Evolutionary conservation across 192 early-diverging fungal genomes (phyloP).

Genomic region (Mortierella hygrophila): DNA sequence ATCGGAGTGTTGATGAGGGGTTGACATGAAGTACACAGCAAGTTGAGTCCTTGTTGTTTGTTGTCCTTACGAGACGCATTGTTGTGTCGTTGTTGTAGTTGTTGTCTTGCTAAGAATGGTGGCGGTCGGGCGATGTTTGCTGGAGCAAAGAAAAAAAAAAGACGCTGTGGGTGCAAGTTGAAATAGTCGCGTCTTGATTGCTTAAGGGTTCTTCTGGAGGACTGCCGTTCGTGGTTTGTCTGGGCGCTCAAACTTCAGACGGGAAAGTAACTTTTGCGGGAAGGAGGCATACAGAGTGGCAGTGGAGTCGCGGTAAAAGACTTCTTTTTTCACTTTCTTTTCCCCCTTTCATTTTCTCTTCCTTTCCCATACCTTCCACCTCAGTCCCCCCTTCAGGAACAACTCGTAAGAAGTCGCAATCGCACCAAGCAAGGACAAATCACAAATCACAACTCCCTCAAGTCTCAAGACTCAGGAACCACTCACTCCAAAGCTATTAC

Average conservation of each 20-base stretch:
- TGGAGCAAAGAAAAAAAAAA: not conserved
- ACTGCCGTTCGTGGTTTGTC: not conserved
- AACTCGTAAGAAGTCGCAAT: not conserved
- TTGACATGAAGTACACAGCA: not conserved
- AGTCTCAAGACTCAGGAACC: not conserved
- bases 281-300: no score
- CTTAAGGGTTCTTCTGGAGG: not conserved
- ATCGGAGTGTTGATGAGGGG: not conserved
- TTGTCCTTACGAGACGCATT: slow-evolving; percentile 14
- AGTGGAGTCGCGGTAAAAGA: no score
- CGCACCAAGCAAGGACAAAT: no score
- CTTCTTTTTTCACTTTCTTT: not conserved
- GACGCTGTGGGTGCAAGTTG: not conserved
- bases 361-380: not conserved
- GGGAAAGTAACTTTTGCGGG: no score
- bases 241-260: not conserved
- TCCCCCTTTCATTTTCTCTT: not conserved
- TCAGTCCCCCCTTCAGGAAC: not conserved
- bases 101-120: not conserved
- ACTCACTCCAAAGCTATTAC: not conserved
- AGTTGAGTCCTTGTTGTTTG: not conserved
- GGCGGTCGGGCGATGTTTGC: not conserved
- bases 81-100: not conserved
- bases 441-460: not conserved
- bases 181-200: not conserved